Conservation (phyloP, 2,329 filamentous ascomycete species). For the Trichoderma sp. region DNA sequence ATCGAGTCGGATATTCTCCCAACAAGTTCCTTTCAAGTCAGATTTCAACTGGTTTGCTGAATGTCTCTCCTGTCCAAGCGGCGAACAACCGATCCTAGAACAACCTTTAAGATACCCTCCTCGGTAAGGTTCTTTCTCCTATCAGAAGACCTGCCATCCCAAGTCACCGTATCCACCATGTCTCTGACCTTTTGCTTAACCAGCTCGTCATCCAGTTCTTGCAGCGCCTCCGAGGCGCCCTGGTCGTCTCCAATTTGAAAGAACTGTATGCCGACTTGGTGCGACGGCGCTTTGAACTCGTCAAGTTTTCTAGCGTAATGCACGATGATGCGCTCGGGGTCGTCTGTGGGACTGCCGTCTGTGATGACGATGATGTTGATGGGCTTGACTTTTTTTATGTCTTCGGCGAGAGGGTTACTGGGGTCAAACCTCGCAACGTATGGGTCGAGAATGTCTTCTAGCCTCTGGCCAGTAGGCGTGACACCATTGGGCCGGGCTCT, state of each 20-base stretch:
- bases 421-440: slow-evolving; percentile 59
- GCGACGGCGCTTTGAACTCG: slow-evolving; percentile 67
- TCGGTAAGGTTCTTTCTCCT: slow-evolving; percentile 57
- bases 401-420: slow-evolving; percentile 41
- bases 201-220: slow-evolving; percentile 74
- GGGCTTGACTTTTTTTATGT: slow-evolving; percentile 63
- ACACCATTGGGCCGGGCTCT: slow-evolving; percentile 65
- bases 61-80: slow-evolving; percentile 42
- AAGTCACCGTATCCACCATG: slow-evolving; percentile 90
- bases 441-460: slow-evolving; percentile 71
- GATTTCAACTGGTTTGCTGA: background rate
- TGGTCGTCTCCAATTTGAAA: slow-evolving; percentile 86
- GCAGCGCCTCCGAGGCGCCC: slow-evolving; percentile 66
- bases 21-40: background rate
- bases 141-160: slow-evolving; percentile 55
- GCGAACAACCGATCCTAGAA: slow-evolving; percentile 74
- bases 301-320: slow-evolving; percentile 72
- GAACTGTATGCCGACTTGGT: slow-evolving; percentile 92
- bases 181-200: slow-evolving; percentile 67
- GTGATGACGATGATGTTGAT: slow-evolving; percentile 94
- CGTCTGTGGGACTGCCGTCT: slow-evolving; percentile 80
- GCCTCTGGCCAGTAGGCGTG: slow-evolving; percentile 75
- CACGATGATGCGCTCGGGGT: slow-evolving; percentile 72
- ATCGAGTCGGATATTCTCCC: background rate
- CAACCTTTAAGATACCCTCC: slow-evolving; percentile 77